A percentile compares a stretch with the other conserved stretches of the same genome.
These are phyloP conservation scores for Ceratobasidium theobromae DNA, from an alignment of 1,284 basidiomycete genomes.

Conservation along the genomic window DNA sequence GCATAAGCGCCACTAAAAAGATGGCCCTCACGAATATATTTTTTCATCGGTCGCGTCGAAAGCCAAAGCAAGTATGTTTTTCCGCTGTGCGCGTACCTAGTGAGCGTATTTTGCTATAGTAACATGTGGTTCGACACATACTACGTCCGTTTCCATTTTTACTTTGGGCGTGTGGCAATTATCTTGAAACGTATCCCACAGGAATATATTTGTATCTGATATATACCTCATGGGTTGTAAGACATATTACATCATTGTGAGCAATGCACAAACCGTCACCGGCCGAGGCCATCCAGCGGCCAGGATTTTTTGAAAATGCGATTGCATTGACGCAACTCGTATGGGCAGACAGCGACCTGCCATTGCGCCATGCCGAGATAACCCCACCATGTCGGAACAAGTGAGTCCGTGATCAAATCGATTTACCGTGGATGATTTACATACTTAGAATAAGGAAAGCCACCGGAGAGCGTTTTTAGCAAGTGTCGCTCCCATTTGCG, in stretches of 20 bases:
- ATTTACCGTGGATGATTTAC: background rate
- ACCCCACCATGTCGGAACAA: background rate
- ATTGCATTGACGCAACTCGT: conserved; percentile 30
- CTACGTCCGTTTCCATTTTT: conserved; percentile 6
- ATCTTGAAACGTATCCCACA: conserved; percentile 32
- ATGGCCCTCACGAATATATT: conserved; percentile 16
- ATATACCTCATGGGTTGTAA: conserved; percentile 24
- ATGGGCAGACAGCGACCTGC: background rate
- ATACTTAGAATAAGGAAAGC: conserved; percentile 21
- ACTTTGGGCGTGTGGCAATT: conserved; percentile 2
- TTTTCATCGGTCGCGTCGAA: conserved; percentile 14
- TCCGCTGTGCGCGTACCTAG: conserved; percentile 6
- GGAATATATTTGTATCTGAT: conserved; percentile 23
- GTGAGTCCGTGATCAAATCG: background rate
- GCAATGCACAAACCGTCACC: conserved; percentile 25
- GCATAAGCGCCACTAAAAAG: background rate
- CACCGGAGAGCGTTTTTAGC: conserved; percentile 16
- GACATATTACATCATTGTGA: conserved; percentile 14
- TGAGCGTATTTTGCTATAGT: conserved; percentile 8
- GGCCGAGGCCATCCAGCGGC: conserved; percentile 31
- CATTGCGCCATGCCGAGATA: background rate
- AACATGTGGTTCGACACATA: conserved; percentile 2
- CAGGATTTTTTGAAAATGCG: conserved; percentile 27
- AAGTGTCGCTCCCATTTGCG: conserved; percentile 20
- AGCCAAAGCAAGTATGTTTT: conserved; percentile 20